phyloP scores from a whole-genome alignment of 306 rosid species.

The Alnus glutinosa region DNA sequence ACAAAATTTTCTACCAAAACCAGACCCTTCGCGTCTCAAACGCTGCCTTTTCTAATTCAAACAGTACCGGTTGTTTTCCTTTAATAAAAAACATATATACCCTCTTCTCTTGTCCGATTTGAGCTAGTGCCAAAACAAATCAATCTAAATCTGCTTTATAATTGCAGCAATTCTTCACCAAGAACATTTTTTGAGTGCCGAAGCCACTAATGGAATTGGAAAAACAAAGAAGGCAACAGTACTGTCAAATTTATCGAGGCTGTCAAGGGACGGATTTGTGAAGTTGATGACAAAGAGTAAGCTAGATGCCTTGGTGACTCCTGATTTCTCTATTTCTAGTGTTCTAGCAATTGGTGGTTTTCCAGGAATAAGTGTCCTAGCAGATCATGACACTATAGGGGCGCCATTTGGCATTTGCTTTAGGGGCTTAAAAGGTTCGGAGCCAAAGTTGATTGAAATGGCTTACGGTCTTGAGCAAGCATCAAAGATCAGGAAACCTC shows the following conservation, averaged over 20 bases:
- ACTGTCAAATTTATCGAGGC: slow-evolving; percentile 24
- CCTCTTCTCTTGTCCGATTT: not conserved
- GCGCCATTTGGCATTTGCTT: slow-evolving; percentile 63
- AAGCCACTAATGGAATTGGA: slow-evolving; percentile 36
- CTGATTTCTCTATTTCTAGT: slow-evolving; percentile 9
- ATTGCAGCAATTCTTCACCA: slow-evolving; percentile 23
- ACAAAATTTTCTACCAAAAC: slow-evolving; percentile 21
- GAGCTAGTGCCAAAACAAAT: not conserved
- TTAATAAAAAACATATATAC: not conserved
- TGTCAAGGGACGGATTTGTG: slow-evolving; percentile 33
- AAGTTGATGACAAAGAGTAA: slow-evolving; percentile 34
- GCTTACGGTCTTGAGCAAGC: slow-evolving; percentile 73
- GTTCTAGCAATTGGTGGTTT: slow-evolving; percentile 65
- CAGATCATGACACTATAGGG: slow-evolving; percentile 43
- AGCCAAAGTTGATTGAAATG: slow-evolving; percentile 60
- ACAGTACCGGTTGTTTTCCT: not conserved
- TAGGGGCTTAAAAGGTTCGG: slow-evolving; percentile 68
- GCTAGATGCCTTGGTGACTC: slow-evolving; percentile 55
- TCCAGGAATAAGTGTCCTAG: slow-evolving; percentile 72
- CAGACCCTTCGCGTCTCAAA: slow-evolving; percentile 12
- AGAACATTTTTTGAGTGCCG: slow-evolving; percentile 29
- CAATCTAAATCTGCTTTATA: not conserved
- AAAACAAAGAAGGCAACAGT: slow-evolving; percentile 19
- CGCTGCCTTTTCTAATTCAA: slow-evolving; percentile 1
- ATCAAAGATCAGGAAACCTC: slow-evolving; percentile 61